phyloP scores from a whole-genome alignment of 2,329 filamentous ascomycete genomes.

The Hymenoscyphus fructigenus region DNA sequence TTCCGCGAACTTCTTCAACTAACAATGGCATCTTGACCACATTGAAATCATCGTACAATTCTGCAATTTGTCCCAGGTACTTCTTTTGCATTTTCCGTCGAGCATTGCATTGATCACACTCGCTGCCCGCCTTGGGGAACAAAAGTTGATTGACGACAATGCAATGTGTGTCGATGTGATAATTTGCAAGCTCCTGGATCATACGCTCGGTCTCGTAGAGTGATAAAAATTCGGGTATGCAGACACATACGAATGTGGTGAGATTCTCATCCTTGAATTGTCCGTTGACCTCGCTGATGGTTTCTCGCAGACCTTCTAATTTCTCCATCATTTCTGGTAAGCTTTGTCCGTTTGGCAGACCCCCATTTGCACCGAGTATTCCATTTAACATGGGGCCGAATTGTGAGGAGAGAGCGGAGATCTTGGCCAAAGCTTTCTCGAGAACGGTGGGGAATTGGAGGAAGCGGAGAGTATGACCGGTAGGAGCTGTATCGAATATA shows the following conservation, averaged over 20 bases:
- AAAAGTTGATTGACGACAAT: slow-evolving; percentile 98
- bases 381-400: slow-evolving; percentile 96
- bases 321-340: slow-evolving; percentile 91
- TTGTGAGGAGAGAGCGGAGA: slow-evolving; percentile 89
- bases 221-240: slow-evolving; percentile 94
- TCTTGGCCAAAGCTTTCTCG: slow-evolving; percentile 96
- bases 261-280: slow-evolving; percentile 97
- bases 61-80: slow-evolving; percentile 97
- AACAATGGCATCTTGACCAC: slow-evolving; percentile 97
- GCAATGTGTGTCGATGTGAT: slow-evolving; percentile 92
- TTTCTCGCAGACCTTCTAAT: slow-evolving; percentile 89
- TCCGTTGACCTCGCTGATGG: slow-evolving; percentile 91
- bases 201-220: slow-evolving; percentile 99
- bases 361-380: slow-evolving; percentile 67
- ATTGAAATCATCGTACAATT: slow-evolving; percentile 98
- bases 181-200: slow-evolving; percentile 95
- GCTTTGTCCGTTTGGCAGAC: slow-evolving; percentile 86
- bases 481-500: slow-evolving; percentile 98
- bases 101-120: slow-evolving; percentile 93
- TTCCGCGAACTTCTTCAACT: slow-evolving; percentile 92
- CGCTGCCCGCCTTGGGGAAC: slow-evolving; percentile 81
- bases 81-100: slow-evolving; percentile 98
- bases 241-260: slow-evolving; percentile 97
- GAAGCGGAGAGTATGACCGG: slow-evolving; percentile 96
- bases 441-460: slow-evolving; percentile 97